These are phyloP conservation scores for Leccinum pachyderme DNA, from an alignment of 1,284 basidiomycete genomes.

Conservation along the genomic window DNA sequence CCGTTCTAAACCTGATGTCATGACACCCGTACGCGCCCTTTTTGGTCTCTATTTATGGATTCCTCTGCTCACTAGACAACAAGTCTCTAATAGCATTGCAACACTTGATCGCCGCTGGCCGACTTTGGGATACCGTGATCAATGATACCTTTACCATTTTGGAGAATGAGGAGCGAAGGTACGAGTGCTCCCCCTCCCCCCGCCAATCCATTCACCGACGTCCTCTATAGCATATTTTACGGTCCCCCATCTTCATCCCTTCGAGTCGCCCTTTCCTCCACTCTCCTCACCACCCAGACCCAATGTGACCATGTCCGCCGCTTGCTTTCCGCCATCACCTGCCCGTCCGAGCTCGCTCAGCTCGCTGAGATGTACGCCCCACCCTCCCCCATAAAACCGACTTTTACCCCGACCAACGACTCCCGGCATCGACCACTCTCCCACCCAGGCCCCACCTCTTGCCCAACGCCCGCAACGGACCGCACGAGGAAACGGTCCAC, in stretches of 20 bases:
- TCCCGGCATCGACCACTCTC: constrained; percentile 40
- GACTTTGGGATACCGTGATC: constrained; percentile 69
- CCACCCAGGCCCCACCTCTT: constrained; percentile 38
- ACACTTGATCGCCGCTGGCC: constrained; percentile 62
- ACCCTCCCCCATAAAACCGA: constrained; percentile 53
- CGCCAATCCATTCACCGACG: background rate
- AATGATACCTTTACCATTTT: constrained; percentile 62
- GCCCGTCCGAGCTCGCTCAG: constrained; percentile 64
- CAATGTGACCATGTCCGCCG: constrained; percentile 80
- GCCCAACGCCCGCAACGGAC: constrained; percentile 26
- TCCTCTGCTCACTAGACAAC: constrained; percentile 2
- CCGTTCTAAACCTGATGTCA: constrained; percentile 45
- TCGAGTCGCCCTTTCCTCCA: constrained; percentile 66
- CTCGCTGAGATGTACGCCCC: constrained; percentile 84
- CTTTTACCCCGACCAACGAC: constrained; percentile 36
- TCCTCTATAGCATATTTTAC: constrained; percentile 11
- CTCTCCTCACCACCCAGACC: constrained; percentile 67
- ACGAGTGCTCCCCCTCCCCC: constrained; percentile 4
- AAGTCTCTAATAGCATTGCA: constrained; percentile 64
- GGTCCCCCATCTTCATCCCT: constrained; percentile 54
- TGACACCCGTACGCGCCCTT: constrained; percentile 50
- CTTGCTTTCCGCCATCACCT: constrained; percentile 70
- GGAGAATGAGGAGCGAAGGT: constrained; percentile 70
- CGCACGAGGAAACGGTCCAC: constrained; percentile 59
- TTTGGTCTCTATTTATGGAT: background rate